These are phyloP conservation scores for Fagopyrum tataricum DNA, from an alignment of 148 eudicot species.

Conservation along the genomic window DNA sequence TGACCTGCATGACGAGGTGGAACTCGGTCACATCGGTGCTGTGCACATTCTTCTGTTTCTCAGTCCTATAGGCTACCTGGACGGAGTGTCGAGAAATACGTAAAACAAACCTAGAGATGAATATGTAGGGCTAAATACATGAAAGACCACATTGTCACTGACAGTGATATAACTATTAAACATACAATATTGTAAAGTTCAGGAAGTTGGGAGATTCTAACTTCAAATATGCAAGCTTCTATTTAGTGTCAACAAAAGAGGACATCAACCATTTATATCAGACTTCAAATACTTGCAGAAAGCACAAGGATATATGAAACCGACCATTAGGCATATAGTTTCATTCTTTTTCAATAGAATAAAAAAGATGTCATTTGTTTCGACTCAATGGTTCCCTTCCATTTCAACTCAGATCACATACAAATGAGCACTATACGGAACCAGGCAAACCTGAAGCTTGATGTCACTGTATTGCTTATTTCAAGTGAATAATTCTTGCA, in stretches of 20 bases:
- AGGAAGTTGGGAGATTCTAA: neutral
- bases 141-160: neutral
- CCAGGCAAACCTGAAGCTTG: neutral
- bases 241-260: neutral
- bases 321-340: neutral
- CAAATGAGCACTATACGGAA: neutral
- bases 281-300: neutral
- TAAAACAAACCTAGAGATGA: neutral
- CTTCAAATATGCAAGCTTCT: neutral
- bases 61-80: constrained; percentile 62
- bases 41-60: constrained; percentile 42
- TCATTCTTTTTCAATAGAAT: neutral
- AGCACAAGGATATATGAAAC: neutral
- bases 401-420: neutral
- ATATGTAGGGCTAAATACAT: neutral
- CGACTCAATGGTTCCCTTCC: neutral
- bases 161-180: neutral
- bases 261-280: neutral
- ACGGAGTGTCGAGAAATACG: constrained; percentile 13
- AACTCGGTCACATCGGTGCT: constrained; percentile 73
- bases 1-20: constrained; percentile 93
- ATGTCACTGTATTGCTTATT: neutral
- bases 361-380: neutral
- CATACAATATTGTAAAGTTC: too few species aligned
- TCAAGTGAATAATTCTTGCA: neutral